These are phyloP conservation scores for Mycena polygramma DNA, from an alignment of 768 basidiomycete species.

Conservation along the genomic window DNA sequence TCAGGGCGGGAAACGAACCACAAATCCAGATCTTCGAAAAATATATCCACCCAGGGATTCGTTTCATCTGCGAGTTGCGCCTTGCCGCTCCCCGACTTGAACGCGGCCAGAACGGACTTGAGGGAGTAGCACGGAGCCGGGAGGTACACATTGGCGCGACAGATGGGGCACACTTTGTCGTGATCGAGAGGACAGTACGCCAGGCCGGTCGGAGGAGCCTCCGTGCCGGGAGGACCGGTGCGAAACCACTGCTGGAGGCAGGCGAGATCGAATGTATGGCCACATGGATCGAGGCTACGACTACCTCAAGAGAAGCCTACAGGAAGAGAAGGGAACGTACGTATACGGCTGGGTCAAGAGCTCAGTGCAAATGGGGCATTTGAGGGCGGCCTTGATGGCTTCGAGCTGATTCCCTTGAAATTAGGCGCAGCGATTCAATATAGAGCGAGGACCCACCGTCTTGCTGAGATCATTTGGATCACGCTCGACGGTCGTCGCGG, in stretches of 20 bases:
- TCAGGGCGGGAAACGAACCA: not conserved
- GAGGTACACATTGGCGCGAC: not conserved
- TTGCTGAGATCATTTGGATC: not conserved
- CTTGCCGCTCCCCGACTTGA: not conserved
- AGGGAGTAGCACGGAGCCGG: not conserved
- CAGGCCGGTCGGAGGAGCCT: not conserved
- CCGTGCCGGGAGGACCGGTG: not conserved
- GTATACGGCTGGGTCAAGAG: not conserved
- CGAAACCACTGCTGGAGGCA: conserved; percentile 14
- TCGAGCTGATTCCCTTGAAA: not conserved
- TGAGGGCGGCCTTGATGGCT: conserved; percentile 9
- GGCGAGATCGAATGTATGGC: conserved; percentile 9
- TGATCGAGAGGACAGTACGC: not conserved
- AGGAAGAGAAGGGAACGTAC: not conserved
- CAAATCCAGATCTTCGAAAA: not conserved
- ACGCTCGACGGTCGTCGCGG: not conserved
- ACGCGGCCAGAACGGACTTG: not conserved
- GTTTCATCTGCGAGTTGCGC: not conserved
- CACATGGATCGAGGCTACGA: not conserved
- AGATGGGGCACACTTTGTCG: not conserved
- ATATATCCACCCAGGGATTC: not conserved
- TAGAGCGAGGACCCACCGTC: not conserved
- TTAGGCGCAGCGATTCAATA: not conserved
- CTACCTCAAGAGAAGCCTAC: not conserved
- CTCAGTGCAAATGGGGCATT: conserved; percentile 4